Conservation (phyloP, 768 basidiomycete species). For the Tricholoma hemisulphureum region DNA sequence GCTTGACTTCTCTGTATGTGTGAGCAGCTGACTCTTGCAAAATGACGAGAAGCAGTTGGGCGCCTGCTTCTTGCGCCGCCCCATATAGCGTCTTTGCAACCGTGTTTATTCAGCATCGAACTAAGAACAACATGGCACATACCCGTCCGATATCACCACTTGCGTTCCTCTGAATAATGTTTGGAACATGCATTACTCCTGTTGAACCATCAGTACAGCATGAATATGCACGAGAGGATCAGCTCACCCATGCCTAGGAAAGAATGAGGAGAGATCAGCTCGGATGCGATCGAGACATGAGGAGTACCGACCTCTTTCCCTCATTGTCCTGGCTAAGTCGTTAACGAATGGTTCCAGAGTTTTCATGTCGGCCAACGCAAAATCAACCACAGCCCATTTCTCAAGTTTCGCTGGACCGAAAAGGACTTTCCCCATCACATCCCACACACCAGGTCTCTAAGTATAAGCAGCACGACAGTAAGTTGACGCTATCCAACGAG, state of each 20-base stretch:
- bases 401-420: constrained; percentile 13
- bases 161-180: constrained; percentile 5
- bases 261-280: background rate
- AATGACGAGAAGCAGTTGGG: constrained; percentile 27
- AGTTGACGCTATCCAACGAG: background rate
- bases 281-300: background rate
- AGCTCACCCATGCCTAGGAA: constrained; percentile 16
- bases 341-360: constrained; percentile 18
- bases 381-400: constrained; percentile 26
- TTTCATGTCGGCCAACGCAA: constrained; percentile 17
- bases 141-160: constrained; percentile 5
- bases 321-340: constrained; percentile 24
- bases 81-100: constrained; percentile 9
- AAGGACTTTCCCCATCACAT: constrained; percentile 29
- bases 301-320: constrained; percentile 20
- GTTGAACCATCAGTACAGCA: background rate
- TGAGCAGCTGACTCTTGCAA: constrained; percentile 30
- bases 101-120: background rate
- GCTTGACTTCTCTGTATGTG: constrained; percentile 29
- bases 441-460: constrained; percentile 30
- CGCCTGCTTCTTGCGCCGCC: constrained; percentile 5
- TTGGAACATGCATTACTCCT: constrained; percentile 8
- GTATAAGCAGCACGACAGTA: background rate
- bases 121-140: background rate
- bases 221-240: background rate